Conservation (phyloP, 345 rosid genomes). For the Murraya paniculata region DNA sequence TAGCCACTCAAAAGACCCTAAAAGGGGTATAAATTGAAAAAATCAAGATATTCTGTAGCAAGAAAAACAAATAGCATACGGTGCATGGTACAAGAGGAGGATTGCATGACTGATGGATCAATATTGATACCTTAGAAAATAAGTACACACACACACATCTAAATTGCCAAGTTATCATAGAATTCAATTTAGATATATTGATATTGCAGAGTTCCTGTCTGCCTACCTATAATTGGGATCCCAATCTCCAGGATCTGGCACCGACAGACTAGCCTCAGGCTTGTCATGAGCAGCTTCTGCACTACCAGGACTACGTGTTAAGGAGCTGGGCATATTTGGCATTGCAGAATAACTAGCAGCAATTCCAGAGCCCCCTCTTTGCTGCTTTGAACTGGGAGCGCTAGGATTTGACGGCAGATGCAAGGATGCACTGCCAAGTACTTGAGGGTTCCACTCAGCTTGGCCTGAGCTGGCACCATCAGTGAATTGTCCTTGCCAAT, state of each 20-base stretch:
- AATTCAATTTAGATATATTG: neutral
- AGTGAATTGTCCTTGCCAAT: constrained; percentile 63
- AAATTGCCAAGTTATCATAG: constrained; percentile 3
- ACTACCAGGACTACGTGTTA: constrained; percentile 32
- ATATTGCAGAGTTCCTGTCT: constrained; percentile 9
- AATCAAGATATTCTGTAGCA: neutral
- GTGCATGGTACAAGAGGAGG: neutral
- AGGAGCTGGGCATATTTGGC: constrained; percentile 51
- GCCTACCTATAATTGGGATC: constrained; percentile 96
- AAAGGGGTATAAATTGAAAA: neutral
- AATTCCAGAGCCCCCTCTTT: constrained; percentile 52
- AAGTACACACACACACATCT: neutral
- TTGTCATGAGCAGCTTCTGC: constrained; percentile 47
- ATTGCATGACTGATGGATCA: neutral
- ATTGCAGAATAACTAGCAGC: constrained; percentile 40
- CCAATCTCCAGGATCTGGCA: constrained; percentile 98
- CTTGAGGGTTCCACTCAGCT: constrained; percentile 55
- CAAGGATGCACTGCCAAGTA: constrained; percentile 45
- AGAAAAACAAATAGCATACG: neutral
- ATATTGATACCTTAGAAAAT: neutral
- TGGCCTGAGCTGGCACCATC: constrained; percentile 49
- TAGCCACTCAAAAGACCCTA: neutral
- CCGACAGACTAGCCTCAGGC: constrained; percentile 48
- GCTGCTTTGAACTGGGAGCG: constrained; percentile 51
- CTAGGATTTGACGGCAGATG: constrained; percentile 52